phyloP scores from a whole-genome alignment of 176 grass and related monocot genomes.

The Oryza meridionalis region DNA sequence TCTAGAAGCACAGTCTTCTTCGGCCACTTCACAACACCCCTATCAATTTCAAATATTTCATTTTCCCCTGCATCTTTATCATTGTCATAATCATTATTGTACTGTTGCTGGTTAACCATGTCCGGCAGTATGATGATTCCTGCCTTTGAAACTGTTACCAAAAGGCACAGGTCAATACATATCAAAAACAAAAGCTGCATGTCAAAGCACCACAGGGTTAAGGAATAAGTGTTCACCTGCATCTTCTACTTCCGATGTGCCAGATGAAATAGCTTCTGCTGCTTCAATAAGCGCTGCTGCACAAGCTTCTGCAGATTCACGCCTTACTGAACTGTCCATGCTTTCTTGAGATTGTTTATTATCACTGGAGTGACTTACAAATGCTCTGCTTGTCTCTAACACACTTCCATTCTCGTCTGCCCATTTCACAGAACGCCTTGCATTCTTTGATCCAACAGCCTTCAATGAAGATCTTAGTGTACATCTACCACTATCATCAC shows the following conservation, averaged over 20 bases:
- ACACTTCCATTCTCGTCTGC: slow-evolving; percentile 53
- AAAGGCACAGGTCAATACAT: slow-evolving; percentile 6
- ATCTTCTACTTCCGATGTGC: slow-evolving; percentile 65
- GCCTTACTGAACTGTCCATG: slow-evolving; percentile 53
- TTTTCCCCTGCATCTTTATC: slow-evolving; percentile 37
- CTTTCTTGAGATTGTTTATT: slow-evolving; percentile 42
- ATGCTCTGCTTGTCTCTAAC: slow-evolving; percentile 44
- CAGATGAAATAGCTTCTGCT: slow-evolving; percentile 68
- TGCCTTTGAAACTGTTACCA: slow-evolving; percentile 65
- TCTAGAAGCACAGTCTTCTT: slow-evolving; percentile 77
- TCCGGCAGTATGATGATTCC: slow-evolving; percentile 78
- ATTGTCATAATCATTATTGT: slow-evolving; percentile 13
- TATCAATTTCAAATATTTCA: slow-evolving; percentile 62
- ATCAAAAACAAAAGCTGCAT: slow-evolving; percentile 11
- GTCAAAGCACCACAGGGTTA: slow-evolving; percentile 17
- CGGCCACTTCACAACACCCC: slow-evolving; percentile 74
- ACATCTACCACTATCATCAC: slow-evolving; percentile 39
- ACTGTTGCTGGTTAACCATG: slow-evolving; percentile 42
- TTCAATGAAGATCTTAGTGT: slow-evolving; percentile 78
- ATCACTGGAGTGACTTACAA: slow-evolving; percentile 43
- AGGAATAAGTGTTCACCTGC: slow-evolving; percentile 55
- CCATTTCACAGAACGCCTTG: slow-evolving; percentile 66
- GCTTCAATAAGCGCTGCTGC: slow-evolving; percentile 73
- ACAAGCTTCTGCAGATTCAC: slow-evolving; percentile 83
- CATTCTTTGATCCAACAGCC: slow-evolving; percentile 50